Conservation (phyloP, 495 filamentous ascomycete genomes). For the Lichenothelia convexa region DNA sequence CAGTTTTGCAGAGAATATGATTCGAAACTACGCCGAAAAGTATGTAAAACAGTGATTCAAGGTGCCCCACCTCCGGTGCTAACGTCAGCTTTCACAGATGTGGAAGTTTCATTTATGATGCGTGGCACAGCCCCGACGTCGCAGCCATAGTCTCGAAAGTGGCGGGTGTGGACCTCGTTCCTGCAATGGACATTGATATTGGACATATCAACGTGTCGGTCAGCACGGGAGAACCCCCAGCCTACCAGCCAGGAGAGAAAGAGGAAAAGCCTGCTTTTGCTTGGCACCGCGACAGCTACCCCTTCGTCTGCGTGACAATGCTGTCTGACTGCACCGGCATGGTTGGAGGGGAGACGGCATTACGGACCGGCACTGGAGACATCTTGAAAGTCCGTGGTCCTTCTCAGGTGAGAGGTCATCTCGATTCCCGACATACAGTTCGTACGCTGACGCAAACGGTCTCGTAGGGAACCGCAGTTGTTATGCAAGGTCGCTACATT, state of each 20-base stretch:
- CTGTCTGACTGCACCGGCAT: slow-evolving; percentile 51
- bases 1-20: slow-evolving; percentile 44
- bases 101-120: slow-evolving; percentile 50
- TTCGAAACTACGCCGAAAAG: slow-evolving; percentile 52
- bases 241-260: too few species aligned
- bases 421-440: not conserved
- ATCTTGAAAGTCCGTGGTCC: slow-evolving; percentile 52
- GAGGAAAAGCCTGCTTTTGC: slow-evolving; percentile 47
- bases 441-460: slow-evolving; percentile 1
- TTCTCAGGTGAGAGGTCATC: slow-evolving; percentile 29
- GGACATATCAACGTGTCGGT: slow-evolving; percentile 54
- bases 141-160: slow-evolving; percentile 47
- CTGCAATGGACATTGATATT: slow-evolving; percentile 56
- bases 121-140: slow-evolving; percentile 48
- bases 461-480: slow-evolving; percentile 42
- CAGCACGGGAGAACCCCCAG: too few species aligned
- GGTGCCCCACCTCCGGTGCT: not conserved
- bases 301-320: slow-evolving; percentile 63
- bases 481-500: slow-evolving; percentile 57
- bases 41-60: slow-evolving; percentile 23
- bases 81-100: slow-evolving; percentile 20
- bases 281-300: slow-evolving; percentile 61
- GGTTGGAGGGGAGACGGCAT: slow-evolving; percentile 54
- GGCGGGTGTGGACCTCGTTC: slow-evolving; percentile 55
- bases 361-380: slow-evolving; percentile 40